phyloP scores from a whole-genome alignment of 352 stramenopile genomes.

The Globisporangium heterothallicum region DNA sequence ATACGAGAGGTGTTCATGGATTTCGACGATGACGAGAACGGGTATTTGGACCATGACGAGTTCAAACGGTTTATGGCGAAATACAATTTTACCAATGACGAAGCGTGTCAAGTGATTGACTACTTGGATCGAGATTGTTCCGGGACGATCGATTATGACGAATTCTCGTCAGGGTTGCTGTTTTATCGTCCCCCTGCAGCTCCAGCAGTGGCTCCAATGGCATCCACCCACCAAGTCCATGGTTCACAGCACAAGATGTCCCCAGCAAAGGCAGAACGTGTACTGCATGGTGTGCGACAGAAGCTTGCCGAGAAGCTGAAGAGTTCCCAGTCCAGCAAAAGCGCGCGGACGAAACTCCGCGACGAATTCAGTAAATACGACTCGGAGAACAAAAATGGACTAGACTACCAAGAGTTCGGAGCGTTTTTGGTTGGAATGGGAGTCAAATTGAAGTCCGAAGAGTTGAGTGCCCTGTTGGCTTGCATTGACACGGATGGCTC shows the following conservation, averaged over 20 bases:
- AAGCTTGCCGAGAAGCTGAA: constrained; percentile 25
- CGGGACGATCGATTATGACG: constrained; percentile 68
- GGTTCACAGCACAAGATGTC: neutral
- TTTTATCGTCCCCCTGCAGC: constrained; percentile 42
- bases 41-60: constrained; percentile 56
- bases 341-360: constrained; percentile 16
- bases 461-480: constrained; percentile 31
- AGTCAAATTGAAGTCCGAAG: constrained; percentile 40
- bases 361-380: constrained; percentile 50
- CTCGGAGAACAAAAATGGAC: constrained; percentile 31
- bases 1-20: constrained; percentile 72
- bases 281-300: constrained; percentile 18
- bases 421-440: constrained; percentile 49
- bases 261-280: constrained; percentile 14
- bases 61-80: constrained; percentile 65
- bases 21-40: constrained; percentile 55
- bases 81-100: constrained; percentile 46
- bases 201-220: neutral
- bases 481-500: constrained; percentile 40
- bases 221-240: neutral
- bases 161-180: constrained; percentile 60
- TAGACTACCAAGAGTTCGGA: constrained; percentile 60
- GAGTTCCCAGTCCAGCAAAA: constrained; percentile 10
- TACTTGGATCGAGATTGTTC: constrained; percentile 55
- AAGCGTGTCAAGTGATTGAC: constrained; percentile 35